Evolutionary conservation across 768 basidiomycete genomes (phyloP), one percentile per base, ranked within the genome.

Genomic region (Suillus sp.): DNA sequence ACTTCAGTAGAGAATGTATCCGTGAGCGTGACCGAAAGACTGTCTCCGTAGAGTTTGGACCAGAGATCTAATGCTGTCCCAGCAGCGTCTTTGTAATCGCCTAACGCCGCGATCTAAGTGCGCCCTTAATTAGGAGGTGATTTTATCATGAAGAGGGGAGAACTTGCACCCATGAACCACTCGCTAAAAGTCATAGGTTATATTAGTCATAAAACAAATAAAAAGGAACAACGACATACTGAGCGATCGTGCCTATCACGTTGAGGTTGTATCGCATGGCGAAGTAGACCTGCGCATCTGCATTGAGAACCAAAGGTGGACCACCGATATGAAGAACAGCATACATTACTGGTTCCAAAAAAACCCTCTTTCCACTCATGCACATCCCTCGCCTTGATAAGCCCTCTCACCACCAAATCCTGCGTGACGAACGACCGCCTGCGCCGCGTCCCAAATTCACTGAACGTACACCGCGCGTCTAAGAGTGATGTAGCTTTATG

Each of bases 1-100:
- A 85, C 87, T 37, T 84, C 77, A 1, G 92, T 93, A 7, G 95
- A 92, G 76, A 97, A 99, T 0, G 97, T 99, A 77, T 99, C 97
- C 16, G 97, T 97, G 38, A 98, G 79, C 22, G 95, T 94, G 63
- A 93, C 84, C 60, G 90, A 83, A 34, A 86, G 77, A 25, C 70
- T 64, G 37, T 78, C 67, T 5, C 78, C 77, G 68, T 91, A 89
- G 47, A 90, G 87, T 54, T 84, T 76, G 71, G 98, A 92, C 97
- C 97, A 99, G 58, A 93, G 83, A 48, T 89, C 82, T 72, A 99
- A 80, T 1, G 95, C 93, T 13, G 79, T 77, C 0, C 80, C 77
- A 72, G 97, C 94, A 22, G 88, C 88, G 43, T 83, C 75, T 62
- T 89, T 85, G 71, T 99, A 99, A 6, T 96, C 95, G 67, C 83